Percentiles rank a stretch among this genome's conserved stretches.
Conservation (phyloP, 2,329 filamentous ascomycete genomes). For the Alternaria arbusti region DNA sequence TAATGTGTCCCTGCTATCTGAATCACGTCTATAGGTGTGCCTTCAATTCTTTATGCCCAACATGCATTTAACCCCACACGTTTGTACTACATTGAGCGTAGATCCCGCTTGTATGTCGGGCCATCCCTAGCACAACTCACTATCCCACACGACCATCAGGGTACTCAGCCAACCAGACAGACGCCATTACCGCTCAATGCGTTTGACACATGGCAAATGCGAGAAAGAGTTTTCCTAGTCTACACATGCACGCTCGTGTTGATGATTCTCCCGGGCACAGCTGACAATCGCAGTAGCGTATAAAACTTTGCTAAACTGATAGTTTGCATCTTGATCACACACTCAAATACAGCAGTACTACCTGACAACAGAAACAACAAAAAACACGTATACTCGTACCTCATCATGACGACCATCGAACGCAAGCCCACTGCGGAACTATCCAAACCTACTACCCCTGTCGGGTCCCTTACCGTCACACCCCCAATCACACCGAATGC, state of each 20-base stretch:
- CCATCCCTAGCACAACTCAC: conserved; percentile 4
- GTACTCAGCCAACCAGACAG: conserved; percentile 33
- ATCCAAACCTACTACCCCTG: background rate
- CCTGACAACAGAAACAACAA: background rate
- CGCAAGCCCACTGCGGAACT: background rate
- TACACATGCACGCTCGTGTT: background rate
- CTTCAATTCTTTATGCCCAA: background rate
- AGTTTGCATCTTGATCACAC: background rate
- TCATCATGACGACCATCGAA: background rate
- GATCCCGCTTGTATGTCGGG: conserved; percentile 3
- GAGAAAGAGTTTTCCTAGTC: conserved; percentile 11
- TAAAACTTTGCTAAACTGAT: background rate
- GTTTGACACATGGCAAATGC: conserved; percentile 4
- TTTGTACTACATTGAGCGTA: conserved; percentile 2
- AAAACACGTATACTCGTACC: background rate
- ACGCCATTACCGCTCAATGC: conserved; percentile 12
- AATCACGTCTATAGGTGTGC: background rate
- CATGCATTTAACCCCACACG: background rate
- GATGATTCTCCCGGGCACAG: background rate
- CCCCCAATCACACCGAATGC: conserved; percentile 35
- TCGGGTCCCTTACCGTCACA: conserved; percentile 1
- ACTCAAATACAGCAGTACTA: background rate
- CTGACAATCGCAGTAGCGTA: background rate
- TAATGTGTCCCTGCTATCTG: background rate
- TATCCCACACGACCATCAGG: conserved; percentile 28